A percentile compares a stretch with the other conserved stretches of the same genome.
These are phyloP conservation scores for Trichoderma sp. DNA, from an alignment of 2,329 filamentous ascomycete genomes.

Conservation along the genomic window DNA sequence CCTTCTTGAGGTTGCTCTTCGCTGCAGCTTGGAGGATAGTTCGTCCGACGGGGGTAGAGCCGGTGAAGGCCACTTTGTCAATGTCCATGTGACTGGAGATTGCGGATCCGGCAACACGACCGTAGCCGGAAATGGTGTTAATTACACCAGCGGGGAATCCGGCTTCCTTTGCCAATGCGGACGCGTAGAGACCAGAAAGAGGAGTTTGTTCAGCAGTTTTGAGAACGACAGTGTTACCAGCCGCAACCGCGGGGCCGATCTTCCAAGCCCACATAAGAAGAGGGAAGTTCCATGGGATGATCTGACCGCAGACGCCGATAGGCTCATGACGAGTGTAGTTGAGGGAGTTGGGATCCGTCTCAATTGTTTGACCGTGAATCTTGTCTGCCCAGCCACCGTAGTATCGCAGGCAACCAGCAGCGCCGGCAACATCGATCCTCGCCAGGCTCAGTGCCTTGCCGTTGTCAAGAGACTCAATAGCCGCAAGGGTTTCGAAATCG, in stretches of 20 bases:
- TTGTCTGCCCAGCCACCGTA: slow-evolving; percentile 79
- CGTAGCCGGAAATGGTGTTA: background rate
- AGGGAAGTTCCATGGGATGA: slow-evolving; percentile 81
- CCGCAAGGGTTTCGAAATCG: slow-evolving; percentile 66
- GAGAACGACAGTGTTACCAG: slow-evolving; percentile 64
- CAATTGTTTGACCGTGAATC: slow-evolving; percentile 74
- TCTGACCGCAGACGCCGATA: slow-evolving; percentile 62
- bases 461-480: slow-evolving; percentile 78
- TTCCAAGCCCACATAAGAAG: slow-evolving; percentile 73
- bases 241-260: slow-evolving; percentile 64
- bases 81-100: background rate
- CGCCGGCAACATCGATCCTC: slow-evolving; percentile 64
- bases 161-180: background rate
- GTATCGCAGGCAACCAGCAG: slow-evolving; percentile 65
- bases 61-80: slow-evolving; percentile 9
- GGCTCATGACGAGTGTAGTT: slow-evolving; percentile 75
- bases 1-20: slow-evolving; percentile 70
- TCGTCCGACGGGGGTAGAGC: background rate
- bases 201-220: slow-evolving; percentile 68
- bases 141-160: background rate
- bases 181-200: background rate
- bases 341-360: slow-evolving; percentile 68
- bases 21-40: slow-evolving; percentile 70
- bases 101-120: background rate
- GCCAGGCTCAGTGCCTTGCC: slow-evolving; percentile 71